A percentile compares a stretch with the other conserved stretches of the same genome.
These are phyloP conservation scores for Podospora pseudoanserina DNA, from an alignment of 495 filamentous ascomycete genomes.

Conservation along the genomic window DNA sequence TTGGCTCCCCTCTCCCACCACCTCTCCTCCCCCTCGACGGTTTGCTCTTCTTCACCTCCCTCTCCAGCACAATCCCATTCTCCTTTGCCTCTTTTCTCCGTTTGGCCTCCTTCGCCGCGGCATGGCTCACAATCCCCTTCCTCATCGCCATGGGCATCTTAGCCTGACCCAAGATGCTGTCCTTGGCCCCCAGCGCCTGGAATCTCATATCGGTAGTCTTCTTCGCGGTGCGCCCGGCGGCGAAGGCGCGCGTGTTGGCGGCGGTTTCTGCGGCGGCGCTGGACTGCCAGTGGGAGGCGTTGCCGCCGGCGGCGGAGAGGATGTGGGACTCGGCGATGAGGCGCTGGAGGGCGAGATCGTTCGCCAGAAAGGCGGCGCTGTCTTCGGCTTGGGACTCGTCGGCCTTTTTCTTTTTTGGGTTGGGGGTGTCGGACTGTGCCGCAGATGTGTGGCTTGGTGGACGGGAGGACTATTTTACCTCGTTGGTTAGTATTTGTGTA, in stretches of 20 bases:
- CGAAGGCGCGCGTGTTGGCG: constrained; percentile 29
- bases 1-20: constrained; percentile 44
- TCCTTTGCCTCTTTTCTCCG: constrained; percentile 76
- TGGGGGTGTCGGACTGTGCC: constrained; percentile 19
- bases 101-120: constrained; percentile 59
- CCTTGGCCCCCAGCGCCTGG: constrained; percentile 72
- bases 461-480: constrained; percentile 36
- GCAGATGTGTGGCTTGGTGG: constrained; percentile 33
- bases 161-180: constrained; percentile 65
- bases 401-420: constrained; percentile 32
- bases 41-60: constrained; percentile 36
- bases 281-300: constrained; percentile 43
- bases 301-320: constrained; percentile 62
- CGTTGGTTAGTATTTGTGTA: constrained; percentile 28
- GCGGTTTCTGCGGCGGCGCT: constrained; percentile 19
- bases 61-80: constrained; percentile 87
- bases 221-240: constrained; percentile 48
- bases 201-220: constrained; percentile 81
- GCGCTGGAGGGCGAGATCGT: constrained; percentile 87
- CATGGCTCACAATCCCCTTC: constrained; percentile 70
- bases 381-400: constrained; percentile 44
- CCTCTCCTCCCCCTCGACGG: constrained; percentile 3
- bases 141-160: constrained; percentile 82
- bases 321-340: constrained; percentile 91
- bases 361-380: constrained; percentile 63